These are phyloP conservation scores for Aegilops umbellulata DNA, from an alignment of 176 grass and related monocot genomes.

Conservation along the genomic window DNA sequence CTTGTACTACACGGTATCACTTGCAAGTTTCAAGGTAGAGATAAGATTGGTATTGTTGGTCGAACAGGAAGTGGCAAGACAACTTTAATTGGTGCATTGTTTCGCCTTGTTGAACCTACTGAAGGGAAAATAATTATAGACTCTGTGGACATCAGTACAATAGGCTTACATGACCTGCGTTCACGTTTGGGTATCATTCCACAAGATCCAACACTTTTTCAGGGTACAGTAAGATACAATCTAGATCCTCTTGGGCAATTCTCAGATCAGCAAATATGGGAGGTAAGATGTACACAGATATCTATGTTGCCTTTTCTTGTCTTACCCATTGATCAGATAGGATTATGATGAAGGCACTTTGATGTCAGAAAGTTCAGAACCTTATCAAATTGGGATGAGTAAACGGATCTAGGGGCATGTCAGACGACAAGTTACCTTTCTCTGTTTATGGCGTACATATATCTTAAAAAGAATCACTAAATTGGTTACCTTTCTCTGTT, in stretches of 20 bases:
- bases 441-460: slow-evolving; percentile 3
- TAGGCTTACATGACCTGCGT: slow-evolving; percentile 89
- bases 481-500: background rate
- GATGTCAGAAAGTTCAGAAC: too few relatives aligned
- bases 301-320: too few relatives aligned
- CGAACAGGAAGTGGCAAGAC: slow-evolving; percentile 95
- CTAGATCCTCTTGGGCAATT: slow-evolving; percentile 70
- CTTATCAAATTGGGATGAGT: too few relatives aligned
- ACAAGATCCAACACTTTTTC: slow-evolving; percentile 93
- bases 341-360: background rate
- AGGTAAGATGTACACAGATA: slow-evolving; percentile 48
- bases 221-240: slow-evolving; percentile 86
- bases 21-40: slow-evolving; percentile 78
- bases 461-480: background rate
- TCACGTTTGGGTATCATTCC: slow-evolving; percentile 87
- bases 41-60: slow-evolving; percentile 92
- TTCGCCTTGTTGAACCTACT: slow-evolving; percentile 92
- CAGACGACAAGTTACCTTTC: background rate
- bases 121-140: slow-evolving; percentile 84
- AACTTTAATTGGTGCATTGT: slow-evolving; percentile 82
- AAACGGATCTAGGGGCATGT: background rate
- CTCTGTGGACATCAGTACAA: slow-evolving; percentile 51
- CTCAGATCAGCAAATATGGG: slow-evolving; percentile 82
- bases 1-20: slow-evolving; percentile 75
- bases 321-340: background rate